These are phyloP conservation scores for Coniferiporia sulphurascens DNA, from an alignment of 1,284 basidiomycete species.

Conservation along the genomic window DNA sequence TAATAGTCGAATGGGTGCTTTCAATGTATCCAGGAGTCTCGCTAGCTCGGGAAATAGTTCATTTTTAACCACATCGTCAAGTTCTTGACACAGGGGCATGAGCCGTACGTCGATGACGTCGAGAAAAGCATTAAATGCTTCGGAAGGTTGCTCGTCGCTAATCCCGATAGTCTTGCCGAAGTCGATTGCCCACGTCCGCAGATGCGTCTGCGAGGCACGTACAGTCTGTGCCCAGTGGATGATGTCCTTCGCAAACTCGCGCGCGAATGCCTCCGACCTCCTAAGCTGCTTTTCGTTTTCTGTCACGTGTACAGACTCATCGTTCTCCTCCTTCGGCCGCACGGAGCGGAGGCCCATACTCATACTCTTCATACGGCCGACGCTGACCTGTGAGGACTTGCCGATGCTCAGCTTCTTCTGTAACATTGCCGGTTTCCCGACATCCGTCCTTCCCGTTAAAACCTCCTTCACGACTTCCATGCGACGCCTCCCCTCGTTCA, in stretches of 20 bases:
- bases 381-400: conserved; percentile 45
- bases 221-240: conserved; percentile 56
- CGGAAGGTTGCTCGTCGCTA: conserved; percentile 39
- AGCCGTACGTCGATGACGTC: conserved; percentile 51
- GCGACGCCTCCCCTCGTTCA: conserved; percentile 83
- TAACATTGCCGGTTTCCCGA: conserved; percentile 32
- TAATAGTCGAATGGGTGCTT: conserved; percentile 59
- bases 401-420: conserved; percentile 32
- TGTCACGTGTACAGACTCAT: conserved; percentile 52
- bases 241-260: conserved; percentile 53
- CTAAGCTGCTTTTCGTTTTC: conserved; percentile 52
- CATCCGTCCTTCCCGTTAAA: conserved; percentile 30
- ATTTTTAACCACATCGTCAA: conserved; percentile 48
- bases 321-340: conserved; percentile 32
- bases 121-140: conserved; percentile 73
- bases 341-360: conserved; percentile 28
- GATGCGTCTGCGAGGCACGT: conserved; percentile 37
- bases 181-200: conserved; percentile 55
- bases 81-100: conserved; percentile 43
- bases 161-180: conserved; percentile 70
- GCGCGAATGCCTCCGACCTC: conserved; percentile 47
- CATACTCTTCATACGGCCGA: conserved; percentile 55
- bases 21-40: conserved; percentile 49
- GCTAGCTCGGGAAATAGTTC: conserved; percentile 52
- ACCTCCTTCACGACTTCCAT: conserved; percentile 82